Base-by-base conservation (phyloP, 371 early-diverging fungal genomes). In the Mucor circinelloides region DNA sequence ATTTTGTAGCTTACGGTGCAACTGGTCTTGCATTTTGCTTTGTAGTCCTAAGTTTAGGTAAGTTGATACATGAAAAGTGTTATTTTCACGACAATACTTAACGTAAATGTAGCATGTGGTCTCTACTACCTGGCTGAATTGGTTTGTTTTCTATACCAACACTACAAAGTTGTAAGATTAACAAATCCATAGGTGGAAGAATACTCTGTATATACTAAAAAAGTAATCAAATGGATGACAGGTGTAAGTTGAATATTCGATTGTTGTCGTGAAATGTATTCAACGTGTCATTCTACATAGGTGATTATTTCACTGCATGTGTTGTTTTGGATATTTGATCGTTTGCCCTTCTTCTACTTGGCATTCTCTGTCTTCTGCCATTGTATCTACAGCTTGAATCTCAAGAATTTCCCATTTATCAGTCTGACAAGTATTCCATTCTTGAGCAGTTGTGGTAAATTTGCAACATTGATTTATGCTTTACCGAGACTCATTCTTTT, bases 121-220 rank as follows among this genome's bases (percentile, higher is more conserved):
- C 84, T 95, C 54, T 95, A 95, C 68, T 91, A 91, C 63, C 81
- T 93, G 28, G 90, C 93, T 63, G 92, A 90, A 71, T 64, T 91
- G 68, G 89, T 89, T 72, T 19, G 48, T 32, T 27, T 25, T 44
- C 3, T 21, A 3, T 19, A 34, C 5, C 36, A 9, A 52, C 31
- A 27, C 9, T 46, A 12, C n/a, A 44, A 34, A 5, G 32, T 58
- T 38, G 28, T 46, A 66, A 76, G 36, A 68, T 68, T 55, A n/a
- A 55, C 30, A 8, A 17, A 6, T 32, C 30, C 21, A 27, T 75
- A 87, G 75, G 86, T 89, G 2, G 87, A 94, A 79, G 95, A 95
- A 76, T 88, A 94, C 79, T 92, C 94, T 5, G 93, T 94, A 12
- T 72, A 87, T 64, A 89, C 94, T 3, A 91, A 87, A 68, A 87